Conservation (phyloP, 441 rosid species). For the Codiaeum variegatum region DNA sequence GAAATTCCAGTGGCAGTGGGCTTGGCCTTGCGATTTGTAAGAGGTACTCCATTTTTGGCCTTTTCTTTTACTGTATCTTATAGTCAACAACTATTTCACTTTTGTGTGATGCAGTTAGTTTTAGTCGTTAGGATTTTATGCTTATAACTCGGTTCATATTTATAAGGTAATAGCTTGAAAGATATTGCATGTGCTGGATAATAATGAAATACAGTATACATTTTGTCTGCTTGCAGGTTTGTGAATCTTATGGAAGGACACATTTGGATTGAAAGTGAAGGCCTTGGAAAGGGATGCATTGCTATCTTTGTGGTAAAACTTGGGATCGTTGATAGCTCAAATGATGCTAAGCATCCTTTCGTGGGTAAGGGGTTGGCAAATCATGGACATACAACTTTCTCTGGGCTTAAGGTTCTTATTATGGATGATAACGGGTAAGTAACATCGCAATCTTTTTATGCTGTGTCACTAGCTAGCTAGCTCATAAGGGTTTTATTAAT, state of each 20-base stretch:
- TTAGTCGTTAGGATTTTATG: background rate
- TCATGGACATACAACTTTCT: conserved; percentile 51
- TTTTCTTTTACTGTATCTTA: background rate
- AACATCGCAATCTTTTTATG: conserved; percentile 16
- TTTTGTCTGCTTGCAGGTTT: conserved; percentile 51
- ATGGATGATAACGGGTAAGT: conserved; percentile 91
- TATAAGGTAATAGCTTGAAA: background rate
- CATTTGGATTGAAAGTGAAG: conserved; percentile 95
- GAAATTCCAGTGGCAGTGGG: conserved; percentile 82
- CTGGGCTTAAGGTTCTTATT: conserved; percentile 85
- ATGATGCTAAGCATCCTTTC: conserved; percentile 50
- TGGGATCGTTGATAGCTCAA: conserved; percentile 47
- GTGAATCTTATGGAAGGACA: conserved; percentile 95
- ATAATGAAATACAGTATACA: background rate
- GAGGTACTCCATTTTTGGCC: conserved; percentile 45
- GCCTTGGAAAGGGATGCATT: conserved; percentile 82
- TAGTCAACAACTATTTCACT: background rate
- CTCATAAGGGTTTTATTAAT: background rate
- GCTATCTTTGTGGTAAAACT: conserved; percentile 76
- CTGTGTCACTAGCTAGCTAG: background rate
- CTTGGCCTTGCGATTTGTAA: conserved; percentile 99
- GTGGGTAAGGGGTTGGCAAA: conserved; percentile 36
- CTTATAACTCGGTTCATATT: background rate
- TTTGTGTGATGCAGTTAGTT: background rate
- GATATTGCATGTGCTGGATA: background rate